Percentiles rank a stretch among this genome's conserved stretches.
phyloP scores from a whole-genome alignment of 805 yeast genomes.

The Wickerhamiella siamensis region DNA sequence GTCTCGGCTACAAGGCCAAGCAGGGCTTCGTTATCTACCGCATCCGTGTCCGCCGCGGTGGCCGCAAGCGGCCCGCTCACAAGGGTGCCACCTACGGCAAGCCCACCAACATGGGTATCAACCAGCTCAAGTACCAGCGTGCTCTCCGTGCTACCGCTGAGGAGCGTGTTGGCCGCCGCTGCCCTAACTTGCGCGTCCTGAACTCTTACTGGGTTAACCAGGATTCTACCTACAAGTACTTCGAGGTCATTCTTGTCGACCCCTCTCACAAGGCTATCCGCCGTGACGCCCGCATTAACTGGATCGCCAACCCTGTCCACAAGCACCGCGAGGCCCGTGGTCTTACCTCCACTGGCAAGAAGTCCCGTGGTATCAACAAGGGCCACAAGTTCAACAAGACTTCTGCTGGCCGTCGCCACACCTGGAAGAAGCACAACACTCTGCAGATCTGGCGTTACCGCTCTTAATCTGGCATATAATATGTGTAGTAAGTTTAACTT shows the following conservation, averaged over 20 bases:
- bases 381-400: constrained; percentile 99
- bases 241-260: constrained; percentile 92
- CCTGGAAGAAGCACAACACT: constrained; percentile 99
- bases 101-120: constrained; percentile 99
- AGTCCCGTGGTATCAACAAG: constrained; percentile 99
- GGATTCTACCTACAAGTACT: constrained; percentile 99
- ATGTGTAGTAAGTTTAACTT: background rate
- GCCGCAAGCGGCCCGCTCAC: constrained; percentile 99
- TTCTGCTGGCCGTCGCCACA: constrained; percentile 96
- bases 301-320: constrained; percentile 99
- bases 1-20: constrained; percentile 99
- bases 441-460: constrained; percentile 99
- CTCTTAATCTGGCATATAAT: constrained; percentile 31
- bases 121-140: constrained; percentile 98
- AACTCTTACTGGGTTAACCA: constrained; percentile 99
- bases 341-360: constrained; percentile 94
- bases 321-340: constrained; percentile 99
- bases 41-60: constrained; percentile 99
- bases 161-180: constrained; percentile 98
- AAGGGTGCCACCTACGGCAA: constrained; percentile 99
- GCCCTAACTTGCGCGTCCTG: constrained; percentile 96
- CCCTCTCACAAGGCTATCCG: constrained; percentile 98
- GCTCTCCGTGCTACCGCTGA: constrained; percentile 96
- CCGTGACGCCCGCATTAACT: constrained; percentile 97
- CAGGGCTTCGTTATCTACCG: constrained; percentile 99